These are phyloP conservation scores for Chiua virens DNA, from an alignment of 768 basidiomycete species.

Conservation along the genomic window DNA sequence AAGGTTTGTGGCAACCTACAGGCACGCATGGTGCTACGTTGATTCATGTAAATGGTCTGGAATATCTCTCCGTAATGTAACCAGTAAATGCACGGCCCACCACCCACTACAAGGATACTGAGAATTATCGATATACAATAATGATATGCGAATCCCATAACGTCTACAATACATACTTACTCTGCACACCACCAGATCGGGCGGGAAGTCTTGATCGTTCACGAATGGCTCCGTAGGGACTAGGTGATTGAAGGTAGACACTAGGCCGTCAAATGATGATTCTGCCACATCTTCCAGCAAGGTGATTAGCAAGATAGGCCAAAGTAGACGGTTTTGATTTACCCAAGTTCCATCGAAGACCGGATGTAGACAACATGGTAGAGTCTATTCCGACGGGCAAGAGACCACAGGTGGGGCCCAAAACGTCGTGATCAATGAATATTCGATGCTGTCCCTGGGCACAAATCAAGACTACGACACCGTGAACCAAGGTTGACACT, in stretches of 20 bases:
- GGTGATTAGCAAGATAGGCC: not conserved
- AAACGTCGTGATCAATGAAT: slow-evolving; percentile 62
- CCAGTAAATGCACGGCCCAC: too few relatives aligned
- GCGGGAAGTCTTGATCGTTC: too few relatives aligned
- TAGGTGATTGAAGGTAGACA: slow-evolving; percentile 95
- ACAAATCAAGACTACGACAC: not conserved
- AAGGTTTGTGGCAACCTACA: too few relatives aligned
- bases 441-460: slow-evolving; percentile 82
- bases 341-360: slow-evolving; percentile 91
- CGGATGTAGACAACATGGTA: slow-evolving; percentile 74
- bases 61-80: too few relatives aligned
- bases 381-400: slow-evolving; percentile 84
- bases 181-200: slow-evolving; percentile 94
- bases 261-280: slow-evolving; percentile 80
- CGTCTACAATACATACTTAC: too few relatives aligned
- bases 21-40: too few relatives aligned
- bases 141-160: too few relatives aligned
- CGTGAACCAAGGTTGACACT: slow-evolving; percentile 14
- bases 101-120: too few relatives aligned
- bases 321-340: slow-evolving; percentile 21
- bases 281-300: slow-evolving; percentile 48
- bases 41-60: too few relatives aligned
- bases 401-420: slow-evolving; percentile 93
- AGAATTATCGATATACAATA: too few relatives aligned
- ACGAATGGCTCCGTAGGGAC: slow-evolving; percentile 56